Base-by-base conservation (phyloP, 305 asterid species). In the Ajuga reptans region DNA sequence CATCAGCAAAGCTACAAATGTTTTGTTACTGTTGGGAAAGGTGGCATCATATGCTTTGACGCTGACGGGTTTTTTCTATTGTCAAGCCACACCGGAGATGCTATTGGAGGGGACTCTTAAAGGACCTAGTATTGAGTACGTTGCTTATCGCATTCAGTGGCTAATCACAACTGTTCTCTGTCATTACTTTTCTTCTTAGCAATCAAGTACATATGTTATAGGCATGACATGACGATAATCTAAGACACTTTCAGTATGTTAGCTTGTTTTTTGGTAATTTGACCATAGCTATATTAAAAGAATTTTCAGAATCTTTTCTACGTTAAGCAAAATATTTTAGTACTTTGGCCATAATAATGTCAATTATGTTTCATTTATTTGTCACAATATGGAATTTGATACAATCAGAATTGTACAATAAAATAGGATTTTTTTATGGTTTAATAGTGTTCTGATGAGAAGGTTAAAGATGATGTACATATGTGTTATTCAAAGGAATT, bases 11-110 rank as follows among this genome's bases (percentile, higher is more conserved):
- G 90, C 95, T 72, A 83, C 89, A 75, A 83, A 90, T 75, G 97
- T 85, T 71, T 84, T 92, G 77, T 81, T 81, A 51, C 88, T 87
- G 76, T 74, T 92, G 90, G 96, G 96, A 46, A 89, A 77, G 82
- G 95, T 88, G 87, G 98, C 97, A 68, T 79, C 91, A 52, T 90
- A 92, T 81, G 95, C 96, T 52, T 83, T 92, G 82, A 81, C 85
- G 51, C 79, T 92, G 81, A 88, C 98, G 60, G 96, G 95, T 45
- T 86, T 92, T 81, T 92, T 92, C 85, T 88, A 88, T 79, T 90
- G 86, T 66, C 91, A 84, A 84, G 85, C 82, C 63, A 75, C 87
- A 60, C 81, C 87, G 33, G 74, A 84, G 71, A 75, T 68, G 77
- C 78, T 76, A 73, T 78, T 83, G 5, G 94, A 83, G 43, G 89